These are phyloP conservation scores for Phytophthora pseudosyringae DNA, from an alignment of 352 stramenopile species.

Conservation along the genomic window DNA sequence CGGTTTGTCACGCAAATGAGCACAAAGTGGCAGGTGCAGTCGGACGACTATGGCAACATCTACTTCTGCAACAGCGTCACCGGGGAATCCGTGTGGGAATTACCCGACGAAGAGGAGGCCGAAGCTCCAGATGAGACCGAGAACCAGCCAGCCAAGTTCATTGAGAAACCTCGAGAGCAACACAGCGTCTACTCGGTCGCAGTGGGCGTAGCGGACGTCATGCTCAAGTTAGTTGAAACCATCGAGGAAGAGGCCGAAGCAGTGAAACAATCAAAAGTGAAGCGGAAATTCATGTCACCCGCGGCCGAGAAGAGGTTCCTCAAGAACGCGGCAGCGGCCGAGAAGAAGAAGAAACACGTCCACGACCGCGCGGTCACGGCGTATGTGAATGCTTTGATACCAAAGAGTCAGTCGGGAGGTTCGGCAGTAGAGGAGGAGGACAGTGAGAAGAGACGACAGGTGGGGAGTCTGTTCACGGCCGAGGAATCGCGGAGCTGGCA, in stretches of 20 bases:
- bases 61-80: slow-evolving; percentile 82
- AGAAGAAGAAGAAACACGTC: slow-evolving; percentile 51
- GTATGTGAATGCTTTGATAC: slow-evolving; percentile 58
- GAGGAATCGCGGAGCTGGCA: slow-evolving; percentile 59
- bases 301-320: slow-evolving; percentile 54
- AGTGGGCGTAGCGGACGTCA: slow-evolving; percentile 51
- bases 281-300: slow-evolving; percentile 50
- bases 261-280: slow-evolving; percentile 30
- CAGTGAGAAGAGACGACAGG: slow-evolving; percentile 26
- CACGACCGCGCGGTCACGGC: slow-evolving; percentile 32
- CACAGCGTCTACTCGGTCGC: slow-evolving; percentile 50
- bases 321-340: slow-evolving; percentile 50
- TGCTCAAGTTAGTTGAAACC: slow-evolving; percentile 46
- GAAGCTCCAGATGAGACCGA: slow-evolving; percentile 11
- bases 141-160: background rate
- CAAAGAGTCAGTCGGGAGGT: slow-evolving; percentile 11
- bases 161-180: slow-evolving; percentile 17
- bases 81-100: slow-evolving; percentile 74
- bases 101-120: slow-evolving; percentile 47
- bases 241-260: slow-evolving; percentile 41
- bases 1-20: slow-evolving; percentile 10
- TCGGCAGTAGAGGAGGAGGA: background rate
- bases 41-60: slow-evolving; percentile 69
- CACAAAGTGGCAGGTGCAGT: slow-evolving; percentile 64
- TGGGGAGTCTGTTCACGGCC: slow-evolving; percentile 56